Evolutionary conservation across 495 filamentous ascomycete species (phyloP).

Genomic region (Penicillium canariense): DNA sequence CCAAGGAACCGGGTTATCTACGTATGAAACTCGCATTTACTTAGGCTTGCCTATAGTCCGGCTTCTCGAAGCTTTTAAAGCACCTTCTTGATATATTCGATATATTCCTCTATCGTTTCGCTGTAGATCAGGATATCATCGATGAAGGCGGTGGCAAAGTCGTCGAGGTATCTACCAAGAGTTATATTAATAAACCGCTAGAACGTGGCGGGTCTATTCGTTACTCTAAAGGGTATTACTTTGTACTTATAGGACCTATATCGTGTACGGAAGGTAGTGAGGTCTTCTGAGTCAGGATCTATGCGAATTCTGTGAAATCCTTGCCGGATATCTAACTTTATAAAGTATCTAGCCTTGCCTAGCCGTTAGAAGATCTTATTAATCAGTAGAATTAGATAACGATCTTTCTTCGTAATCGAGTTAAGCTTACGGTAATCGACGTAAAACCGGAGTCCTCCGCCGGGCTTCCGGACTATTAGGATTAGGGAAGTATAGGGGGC

Average conservation of each 20-base stretch:
- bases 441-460: conserved; percentile 38
- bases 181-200: conserved; percentile 5
- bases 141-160: neutral
- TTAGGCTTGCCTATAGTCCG: conserved; percentile 3
- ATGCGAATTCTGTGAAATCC: conserved; percentile 40
- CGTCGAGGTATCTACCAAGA: neutral
- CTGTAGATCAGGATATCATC: conserved; percentile 8
- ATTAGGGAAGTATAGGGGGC: conserved; percentile 26
- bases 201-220: neutral
- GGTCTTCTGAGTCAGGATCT: neutral
- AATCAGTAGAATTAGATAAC: conserved; percentile 45
- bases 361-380: conserved; percentile 39
- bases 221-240: conserved; percentile 8
- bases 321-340: conserved; percentile 43
- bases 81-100: neutral
- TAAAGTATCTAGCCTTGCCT: conserved; percentile 34
- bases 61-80: neutral
- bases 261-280: neutral
- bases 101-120: neutral
- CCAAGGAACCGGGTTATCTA: conserved; percentile 13
- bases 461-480: conserved; percentile 34
- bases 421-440: conserved; percentile 48
- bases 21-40: conserved; percentile 32
- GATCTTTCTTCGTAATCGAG: conserved; percentile 38
- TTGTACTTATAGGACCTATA: conserved; percentile 4